These are phyloP conservation scores for Fusarium graminum DNA, from an alignment of 2,329 filamentous ascomycete genomes.

Conservation along the genomic window DNA sequence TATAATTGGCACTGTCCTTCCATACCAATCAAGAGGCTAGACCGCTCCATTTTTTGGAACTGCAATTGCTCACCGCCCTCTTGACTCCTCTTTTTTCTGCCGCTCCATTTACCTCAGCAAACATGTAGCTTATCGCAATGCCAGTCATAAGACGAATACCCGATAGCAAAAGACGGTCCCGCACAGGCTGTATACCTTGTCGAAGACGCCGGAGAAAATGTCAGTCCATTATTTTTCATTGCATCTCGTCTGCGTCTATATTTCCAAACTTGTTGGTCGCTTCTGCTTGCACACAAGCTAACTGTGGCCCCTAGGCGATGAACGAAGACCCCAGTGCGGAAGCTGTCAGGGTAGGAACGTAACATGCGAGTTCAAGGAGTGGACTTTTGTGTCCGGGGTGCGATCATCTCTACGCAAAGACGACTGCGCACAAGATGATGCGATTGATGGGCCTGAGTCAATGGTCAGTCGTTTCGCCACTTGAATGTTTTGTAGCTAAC, in stretches of 20 bases:
- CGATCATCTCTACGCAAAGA: slow-evolving; percentile 16
- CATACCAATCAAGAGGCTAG: not conserved
- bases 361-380: slow-evolving; percentile 37
- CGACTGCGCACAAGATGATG: not conserved
- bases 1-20: not conserved
- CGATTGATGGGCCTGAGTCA: not conserved
- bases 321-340: slow-evolving; percentile 34
- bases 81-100: slow-evolving; percentile 27
- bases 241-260: not conserved
- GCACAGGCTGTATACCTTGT: slow-evolving; percentile 34
- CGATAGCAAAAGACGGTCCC: slow-evolving; percentile 31
- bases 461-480: not conserved
- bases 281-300: not conserved
- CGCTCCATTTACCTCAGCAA: slow-evolving; percentile 7
- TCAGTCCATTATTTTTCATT: not conserved
- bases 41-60: not conserved
- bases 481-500: not conserved
- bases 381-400: slow-evolving; percentile 31
- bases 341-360: slow-evolving; percentile 33
- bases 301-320: slow-evolving; percentile 17
- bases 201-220: slow-evolving; percentile 40
- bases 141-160: slow-evolving; percentile 35
- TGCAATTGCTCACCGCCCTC: slow-evolving; percentile 9
- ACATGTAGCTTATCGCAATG: slow-evolving; percentile 21
- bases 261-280: not conserved